Evolutionary conservation across 306 rosid species (phyloP), one percentile per base, ranked within the genome.

Genomic region (Cajanus cajan): DNA sequence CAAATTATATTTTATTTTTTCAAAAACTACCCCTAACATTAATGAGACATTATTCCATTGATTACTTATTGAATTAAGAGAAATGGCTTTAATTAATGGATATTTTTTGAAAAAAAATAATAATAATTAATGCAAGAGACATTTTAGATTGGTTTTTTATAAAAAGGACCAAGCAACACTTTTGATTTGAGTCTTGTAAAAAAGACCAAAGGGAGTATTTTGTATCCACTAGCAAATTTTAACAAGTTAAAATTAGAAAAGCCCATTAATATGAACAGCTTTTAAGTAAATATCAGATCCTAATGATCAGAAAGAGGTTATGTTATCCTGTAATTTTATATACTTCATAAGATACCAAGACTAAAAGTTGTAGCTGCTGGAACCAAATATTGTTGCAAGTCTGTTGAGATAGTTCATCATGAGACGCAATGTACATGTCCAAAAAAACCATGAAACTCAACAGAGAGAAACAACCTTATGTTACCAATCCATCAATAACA

Each of bases 331-430:
- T 21, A 65, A 33, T 39, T 76, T 75, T 9, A 75, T 58, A 68
- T 22, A 70, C 51, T 39, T 44, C n/a, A 37, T 45, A 41, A 36
- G 44, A 82, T 40, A 8, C 36, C 22, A 65, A 65, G 51, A n/a
- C 44, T 13, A 57, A 68, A 63, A 68, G 67, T 59, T 68, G 72
- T 40, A 45, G 63, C 71, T n/a, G 15, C 72, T 59, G 43, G 62
- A 25, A 25, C 59, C 7, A 21, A 76, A 76, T 24, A 36, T 57
- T 36, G 76, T 33, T 48, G 52, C 47, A 31, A 69, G 34, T 9
- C 62, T 61, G 64, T 50, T 58, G 36, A 59, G 73, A 76, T 69
- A 76, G 28, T 59, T 61, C 50, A 50, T 50, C 33, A 48, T 19
- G 55, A 45, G 64, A 59, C 44, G 12, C 24, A 33, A 47, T 66